Evolutionary conservation across 805 yeast species (phyloP).

Genomic region (Clavispora asparagi): DNA sequence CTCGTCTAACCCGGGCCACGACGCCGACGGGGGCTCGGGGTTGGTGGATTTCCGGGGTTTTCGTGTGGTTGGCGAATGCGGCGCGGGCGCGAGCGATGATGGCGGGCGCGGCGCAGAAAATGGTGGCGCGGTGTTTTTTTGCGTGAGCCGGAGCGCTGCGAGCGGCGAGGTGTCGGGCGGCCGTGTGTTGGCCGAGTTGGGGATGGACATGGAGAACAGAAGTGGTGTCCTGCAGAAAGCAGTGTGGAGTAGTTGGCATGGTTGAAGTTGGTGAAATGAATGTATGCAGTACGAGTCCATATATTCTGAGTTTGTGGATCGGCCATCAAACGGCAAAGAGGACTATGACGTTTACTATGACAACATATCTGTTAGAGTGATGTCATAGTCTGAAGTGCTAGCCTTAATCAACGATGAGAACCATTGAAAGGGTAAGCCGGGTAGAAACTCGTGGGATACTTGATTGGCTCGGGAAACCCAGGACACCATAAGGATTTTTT

Average conservation of each 20-base stretch:
- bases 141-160: neutral
- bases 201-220: neutral
- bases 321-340: too few relatives aligned
- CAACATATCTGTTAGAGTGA: too few relatives aligned
- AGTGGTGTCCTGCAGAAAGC: neutral
- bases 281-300: too few relatives aligned
- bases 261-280: too few relatives aligned
- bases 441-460: too few relatives aligned
- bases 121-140: neutral
- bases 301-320: too few relatives aligned
- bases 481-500: too few relatives aligned
- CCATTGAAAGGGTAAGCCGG: too few relatives aligned
- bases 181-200: constrained; percentile 1
- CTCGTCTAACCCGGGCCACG: neutral
- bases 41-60: neutral
- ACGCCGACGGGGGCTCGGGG: neutral
- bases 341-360: too few relatives aligned
- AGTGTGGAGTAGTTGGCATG: neutral
- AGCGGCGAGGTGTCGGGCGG: constrained; percentile 5
- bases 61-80: neutral
- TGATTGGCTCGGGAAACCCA: too few relatives aligned
- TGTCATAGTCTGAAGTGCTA: too few relatives aligned
- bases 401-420: too few relatives aligned
- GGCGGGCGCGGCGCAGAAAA: neutral
- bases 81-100: neutral